A percentile compares a stretch with the other conserved stretches of the same genome.
phyloP scores from a whole-genome alignment of 2,329 filamentous ascomycete genomes.

The Penicillium sp. region DNA sequence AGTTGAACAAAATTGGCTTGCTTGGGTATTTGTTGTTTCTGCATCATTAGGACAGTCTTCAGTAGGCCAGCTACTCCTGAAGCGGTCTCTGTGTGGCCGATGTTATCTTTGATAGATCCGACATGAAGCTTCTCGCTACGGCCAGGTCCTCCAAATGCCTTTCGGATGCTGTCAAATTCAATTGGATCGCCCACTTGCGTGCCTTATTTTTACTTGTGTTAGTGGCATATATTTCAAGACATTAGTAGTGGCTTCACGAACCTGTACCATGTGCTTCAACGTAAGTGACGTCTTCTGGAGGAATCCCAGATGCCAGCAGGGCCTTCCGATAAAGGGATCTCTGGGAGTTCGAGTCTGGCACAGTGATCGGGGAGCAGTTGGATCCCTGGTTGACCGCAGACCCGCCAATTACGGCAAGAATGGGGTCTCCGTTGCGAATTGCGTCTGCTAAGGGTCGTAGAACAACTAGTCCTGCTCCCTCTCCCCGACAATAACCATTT shows the following conservation, averaged over 20 bases:
- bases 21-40: not conserved
- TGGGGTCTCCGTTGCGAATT: slow-evolving; percentile 13
- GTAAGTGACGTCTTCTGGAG: slow-evolving; percentile 10
- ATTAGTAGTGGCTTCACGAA: not conserved
- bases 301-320: not conserved
- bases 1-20: not conserved
- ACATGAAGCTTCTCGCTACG: slow-evolving; percentile 11
- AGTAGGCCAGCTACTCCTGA: slow-evolving; percentile 6
- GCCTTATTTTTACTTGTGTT: not conserved
- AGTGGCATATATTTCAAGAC: not conserved
- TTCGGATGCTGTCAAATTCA: slow-evolving; percentile 21
- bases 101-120: slow-evolving; percentile 27
- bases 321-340: slow-evolving; percentile 10
- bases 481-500: slow-evolving; percentile 27
- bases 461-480: slow-evolving; percentile 21
- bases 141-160: slow-evolving; percentile 12
- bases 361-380: slow-evolving; percentile 16
- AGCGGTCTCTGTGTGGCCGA: slow-evolving; percentile 26
- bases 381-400: slow-evolving; percentile 20
- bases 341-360: slow-evolving; percentile 17
- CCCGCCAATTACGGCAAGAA: slow-evolving; percentile 20
- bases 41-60: slow-evolving; percentile 1
- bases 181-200: slow-evolving; percentile 19
- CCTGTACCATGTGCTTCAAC: slow-evolving; percentile 21
- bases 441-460: slow-evolving; percentile 21